Conservation (phyloP, 306 rosid species). For the Vigna radiata region DNA sequence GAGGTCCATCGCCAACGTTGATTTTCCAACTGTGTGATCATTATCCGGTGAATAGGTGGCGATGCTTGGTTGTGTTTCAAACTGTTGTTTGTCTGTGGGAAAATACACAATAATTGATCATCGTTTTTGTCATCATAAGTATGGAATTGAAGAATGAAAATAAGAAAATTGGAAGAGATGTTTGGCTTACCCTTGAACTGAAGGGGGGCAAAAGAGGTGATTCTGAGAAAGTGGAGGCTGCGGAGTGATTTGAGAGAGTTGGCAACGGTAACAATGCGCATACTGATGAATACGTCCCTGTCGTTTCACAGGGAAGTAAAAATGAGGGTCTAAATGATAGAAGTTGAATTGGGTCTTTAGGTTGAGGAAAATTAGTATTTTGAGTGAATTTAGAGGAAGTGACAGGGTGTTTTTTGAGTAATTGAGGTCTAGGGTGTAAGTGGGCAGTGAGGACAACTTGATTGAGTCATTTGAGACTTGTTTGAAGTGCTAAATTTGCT, state of each 20-base stretch:
- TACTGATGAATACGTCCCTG: not conserved
- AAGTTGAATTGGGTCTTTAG: too few species aligned
- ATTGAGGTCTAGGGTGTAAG: too few species aligned
- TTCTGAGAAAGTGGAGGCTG: conserved; percentile 25
- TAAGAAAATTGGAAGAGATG: not conserved
- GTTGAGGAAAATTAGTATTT: too few species aligned
- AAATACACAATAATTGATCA: not conserved
- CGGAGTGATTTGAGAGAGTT: conserved; percentile 46
- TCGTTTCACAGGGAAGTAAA: not conserved
- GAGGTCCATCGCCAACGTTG: conserved; percentile 63
- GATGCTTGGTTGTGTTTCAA: not conserved
- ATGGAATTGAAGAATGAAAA: not conserved
- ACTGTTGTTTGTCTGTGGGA: not conserved
- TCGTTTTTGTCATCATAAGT: not conserved
- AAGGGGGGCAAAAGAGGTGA: conserved; percentile 14
- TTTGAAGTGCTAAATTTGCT: too few species aligned
- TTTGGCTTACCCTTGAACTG: not conserved
- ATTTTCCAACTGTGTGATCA: conserved; percentile 32
- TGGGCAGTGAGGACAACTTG: too few species aligned
- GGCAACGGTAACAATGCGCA: conserved; percentile 31
- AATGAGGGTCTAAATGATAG: too few species aligned
- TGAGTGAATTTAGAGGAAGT: too few species aligned
- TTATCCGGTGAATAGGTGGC: conserved; percentile 40
- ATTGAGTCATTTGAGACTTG: too few species aligned
- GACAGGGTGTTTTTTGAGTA: too few species aligned